Evolutionary conservation across 2,329 filamentous ascomycete genomes (phyloP), one percentile per base, ranked within the genome.

Genomic region (Neocucurbitaria cava): DNA sequence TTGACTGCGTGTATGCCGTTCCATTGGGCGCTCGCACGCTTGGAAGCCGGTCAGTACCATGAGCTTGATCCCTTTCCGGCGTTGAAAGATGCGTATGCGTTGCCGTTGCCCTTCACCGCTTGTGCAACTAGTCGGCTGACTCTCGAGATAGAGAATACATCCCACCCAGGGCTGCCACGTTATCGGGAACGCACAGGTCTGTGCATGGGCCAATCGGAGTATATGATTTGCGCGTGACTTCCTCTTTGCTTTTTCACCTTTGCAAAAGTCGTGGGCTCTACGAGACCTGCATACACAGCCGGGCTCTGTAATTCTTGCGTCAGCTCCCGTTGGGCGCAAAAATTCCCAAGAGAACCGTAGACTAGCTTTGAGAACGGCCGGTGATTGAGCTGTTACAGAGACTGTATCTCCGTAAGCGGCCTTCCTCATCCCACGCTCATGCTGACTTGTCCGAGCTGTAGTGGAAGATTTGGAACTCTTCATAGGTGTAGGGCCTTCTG

Each of bases 81-180:
- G 44, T 42, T 5, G 8, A 17, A 13, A 36, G 24, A 5, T 26
- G 23, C 17, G 21, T 26, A 5, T 26, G 23, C 17, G 21, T 26
- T 40, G 10, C 26, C 26, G 8, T n/a, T 41, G 23, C 30, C 20
- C 24, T 45, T 30, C 49, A 46, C 49, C 42, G 42, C 49, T 38
- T 20, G 18, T 35, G 18, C 38, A 35, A 26, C 13, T n/a, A 20
- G 24, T 31, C 31, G 30, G 44, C 50, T 53, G 44, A 44, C 39
- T 43, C 33, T 17, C 43, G 26, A 18, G n/a, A 20, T 31, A 9
- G 10, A 38, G 20, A n/a, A 20, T 17, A 11, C 35, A 54, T 38
- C 35, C 53, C 53, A 51, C 31, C 35, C 39, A 49, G n/a, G 49
- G 44, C 49, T 46, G 53, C 53, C 53, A 56, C 53, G 53, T 56